Base-by-base conservation (phyloP, 2,329 filamentous ascomycete species). In the Claviceps sp. region DNA sequence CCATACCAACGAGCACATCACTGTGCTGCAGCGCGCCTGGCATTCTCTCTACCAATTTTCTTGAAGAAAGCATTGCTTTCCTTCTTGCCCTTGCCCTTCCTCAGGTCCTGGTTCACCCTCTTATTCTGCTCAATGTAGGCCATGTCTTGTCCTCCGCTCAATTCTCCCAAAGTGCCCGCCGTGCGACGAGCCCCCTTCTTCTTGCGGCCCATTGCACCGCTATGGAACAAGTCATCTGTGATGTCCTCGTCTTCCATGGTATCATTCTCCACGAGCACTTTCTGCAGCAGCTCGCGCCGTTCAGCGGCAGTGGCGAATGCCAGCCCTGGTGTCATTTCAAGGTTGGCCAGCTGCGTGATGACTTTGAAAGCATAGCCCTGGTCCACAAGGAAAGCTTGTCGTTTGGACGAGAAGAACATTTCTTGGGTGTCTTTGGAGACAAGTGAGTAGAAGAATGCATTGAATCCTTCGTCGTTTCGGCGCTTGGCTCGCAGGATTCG, bases 301-400 rank as follows among this genome's bases (percentile, higher is more conserved):
- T 95, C 89, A 6, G 80, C 74, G 0, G 88, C 78, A 1, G 87
- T 87, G 2, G 80, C 80, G 64, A 94, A 97, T 2, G 84, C 85
- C 1, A 98, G 77, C 0, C 83, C 82, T 0, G 85, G 82, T 50
- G 91, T 85, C 54, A 87, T 80, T 55, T 96, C 88, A 57, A 98
- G 88, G 49, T 91, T 93, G 62, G 90, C 85, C 7, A 98, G 76
- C 62, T 95, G 88, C 0, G 93, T 98, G 65, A 98, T 98, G 56
- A 97, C 91, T 66, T 97, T 97, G 77, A 98, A 98, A 0, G 93
- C 91, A 65, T 98, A 98, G 9, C 93, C 93, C 68, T 98, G 93
- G 59, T 98, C 93, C 22, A 98, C 90, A 1, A 98, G 75, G 72
- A 98, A 98, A 1, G 93, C 91, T 68, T 98, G 93, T 9, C 93